Evolutionary conservation across 306 rosid species (phyloP), one percentile per base, ranked within the genome.

Genomic region (Vigna hirtella): DNA sequence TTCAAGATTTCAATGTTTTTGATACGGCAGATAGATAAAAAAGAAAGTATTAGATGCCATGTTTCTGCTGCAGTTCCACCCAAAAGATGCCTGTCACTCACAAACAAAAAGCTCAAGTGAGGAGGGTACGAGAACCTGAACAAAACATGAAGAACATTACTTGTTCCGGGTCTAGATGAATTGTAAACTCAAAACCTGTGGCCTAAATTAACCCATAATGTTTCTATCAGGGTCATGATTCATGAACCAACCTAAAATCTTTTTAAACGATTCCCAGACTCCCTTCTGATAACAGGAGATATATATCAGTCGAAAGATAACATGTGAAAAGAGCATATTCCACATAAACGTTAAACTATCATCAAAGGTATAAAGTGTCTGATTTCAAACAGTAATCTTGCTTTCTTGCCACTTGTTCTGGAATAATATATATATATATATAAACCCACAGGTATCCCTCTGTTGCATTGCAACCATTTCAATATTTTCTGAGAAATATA

Each of bases 351-450:
- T 67, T 83, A 86, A 86, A 86, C 76, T 81, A 77, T 47, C 83
- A 79, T 65, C 66, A 77, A 66, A 84, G 83, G 59, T 9, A 14
- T 45, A 45, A 85, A 91, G 97, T 81, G 65, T 55, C 78, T 82
- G 88, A 88, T 86, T 81, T 85, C 97, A 87, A 45, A 24, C 86
- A 61, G 73, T 67, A 84, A 91, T 90, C 87, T 89, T 91, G 89
- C 93, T 89, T 87, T 89, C 83, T 79, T 72, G 77, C 87, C 89
- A 79, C 85, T 83, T 86, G 77, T 79, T 86, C 89, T 76, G 61
- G 83, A 55, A 55, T 53, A 17, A 53, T 53, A 17, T 75, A 82
- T 79, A 79, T 83, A 77, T 73, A 53, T 83, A 77, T 73, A 53
- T 86, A 85, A 56, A 70, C 36, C 74, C 14, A 28, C 68, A 55